Evolutionary conservation across 2,329 filamentous ascomycete species (phyloP).

Genomic region (Fusarium dimerum): DNA sequence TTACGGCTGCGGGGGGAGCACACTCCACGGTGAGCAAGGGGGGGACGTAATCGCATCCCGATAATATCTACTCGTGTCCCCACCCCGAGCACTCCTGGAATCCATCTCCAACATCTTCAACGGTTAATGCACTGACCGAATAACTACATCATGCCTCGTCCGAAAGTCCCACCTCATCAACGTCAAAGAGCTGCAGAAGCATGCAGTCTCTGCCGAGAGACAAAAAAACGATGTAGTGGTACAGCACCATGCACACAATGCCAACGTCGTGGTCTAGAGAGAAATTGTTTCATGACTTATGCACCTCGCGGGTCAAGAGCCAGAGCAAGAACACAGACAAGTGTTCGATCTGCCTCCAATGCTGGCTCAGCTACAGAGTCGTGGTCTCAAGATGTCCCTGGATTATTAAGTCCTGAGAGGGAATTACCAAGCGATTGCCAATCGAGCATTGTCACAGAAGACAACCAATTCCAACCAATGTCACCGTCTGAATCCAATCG

Average conservation of each 20-base stretch:
- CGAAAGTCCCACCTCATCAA: slow-evolving; percentile 50
- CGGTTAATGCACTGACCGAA: no score
- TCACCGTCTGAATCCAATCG: slow-evolving; percentile 34
- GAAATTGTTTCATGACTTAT: slow-evolving; percentile 38
- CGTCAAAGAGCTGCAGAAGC: slow-evolving; percentile 50
- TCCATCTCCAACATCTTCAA: no score
- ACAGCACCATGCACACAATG: slow-evolving; percentile 50
- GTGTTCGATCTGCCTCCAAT: slow-evolving; percentile 6
- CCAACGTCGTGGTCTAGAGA: slow-evolving; percentile 42
- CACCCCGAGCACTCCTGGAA: no score
- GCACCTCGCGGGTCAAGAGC: slow-evolving; percentile 31
- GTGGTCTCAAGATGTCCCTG: not conserved
- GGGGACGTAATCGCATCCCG: not conserved
- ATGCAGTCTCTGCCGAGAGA: slow-evolving; percentile 47
- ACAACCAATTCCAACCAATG: slow-evolving; percentile 24
- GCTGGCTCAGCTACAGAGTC: not conserved
- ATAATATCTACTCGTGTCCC: not conserved
- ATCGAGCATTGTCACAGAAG: slow-evolving; percentile 5
- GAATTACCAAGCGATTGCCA: slow-evolving; percentile 1
- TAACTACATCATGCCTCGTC: slow-evolving; percentile 47
- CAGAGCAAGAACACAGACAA: slow-evolving; percentile 17
- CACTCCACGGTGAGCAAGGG: not conserved
- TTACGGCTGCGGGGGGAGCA: not conserved
- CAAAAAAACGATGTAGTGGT: slow-evolving; percentile 54
- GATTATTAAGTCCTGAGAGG: not conserved